A percentile compares a stretch with the other conserved stretches of the same genome.
phyloP scores from a whole-genome alignment of 2,329 filamentous ascomycete genomes.

The Colletotrichum sp. region DNA sequence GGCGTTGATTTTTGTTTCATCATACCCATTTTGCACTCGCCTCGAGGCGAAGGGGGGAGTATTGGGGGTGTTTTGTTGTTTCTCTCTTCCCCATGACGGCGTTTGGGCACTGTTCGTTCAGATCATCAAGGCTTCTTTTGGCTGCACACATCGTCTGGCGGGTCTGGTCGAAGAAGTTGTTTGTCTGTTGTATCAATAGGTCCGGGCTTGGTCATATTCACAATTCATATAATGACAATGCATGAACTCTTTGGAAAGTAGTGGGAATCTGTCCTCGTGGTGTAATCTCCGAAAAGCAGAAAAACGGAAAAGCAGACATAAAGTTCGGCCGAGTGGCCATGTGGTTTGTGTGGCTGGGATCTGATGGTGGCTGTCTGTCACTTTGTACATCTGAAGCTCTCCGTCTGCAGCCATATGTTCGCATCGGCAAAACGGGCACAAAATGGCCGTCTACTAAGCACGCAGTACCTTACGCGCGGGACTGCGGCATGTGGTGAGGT shows the following conservation, averaged over 20 bases:
- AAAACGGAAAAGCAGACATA: not conserved
- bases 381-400: not conserved
- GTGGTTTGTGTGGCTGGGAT: not conserved
- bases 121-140: not conserved
- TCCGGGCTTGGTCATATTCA: not conserved
- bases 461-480: not conserved
- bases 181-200: slow-evolving; percentile 15
- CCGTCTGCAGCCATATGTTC: not conserved
- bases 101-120: slow-evolving; percentile 3
- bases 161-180: not conserved
- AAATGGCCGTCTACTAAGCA: not conserved
- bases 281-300: not conserved
- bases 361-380: not conserved
- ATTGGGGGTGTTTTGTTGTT: not conserved
- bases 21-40: slow-evolving; percentile 13
- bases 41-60: not conserved
- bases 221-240: slow-evolving; percentile 12
- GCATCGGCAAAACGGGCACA: not conserved
- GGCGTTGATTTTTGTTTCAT: slow-evolving; percentile 42
- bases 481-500: not conserved
- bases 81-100: not conserved
- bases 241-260: not conserved
- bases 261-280: not conserved
- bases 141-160: slow-evolving; percentile 3
- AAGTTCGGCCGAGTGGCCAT: not conserved